Evolutionary conservation across 2,329 filamentous ascomycete genomes (phyloP), one percentile per base, ranked within the genome.

Genomic region (Bipolaris victoriae): DNA sequence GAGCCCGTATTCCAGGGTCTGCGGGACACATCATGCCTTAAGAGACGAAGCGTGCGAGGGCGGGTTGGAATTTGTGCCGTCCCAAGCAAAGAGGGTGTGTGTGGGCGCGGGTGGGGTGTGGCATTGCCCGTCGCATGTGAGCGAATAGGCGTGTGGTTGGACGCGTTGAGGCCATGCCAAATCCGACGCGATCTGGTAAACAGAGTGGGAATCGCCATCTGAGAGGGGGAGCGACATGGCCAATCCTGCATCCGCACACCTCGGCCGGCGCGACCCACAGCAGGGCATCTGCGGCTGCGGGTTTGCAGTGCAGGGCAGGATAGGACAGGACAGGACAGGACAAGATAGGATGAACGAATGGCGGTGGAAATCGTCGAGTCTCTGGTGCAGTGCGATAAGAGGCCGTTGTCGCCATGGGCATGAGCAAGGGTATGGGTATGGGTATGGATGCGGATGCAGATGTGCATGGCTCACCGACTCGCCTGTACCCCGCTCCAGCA

Each of bases 231-330:
- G 26, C 36, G 18, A 18, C 22, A 37, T 40, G 37, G 44, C 66
- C 64, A 65, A 61, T 58, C 57, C 60, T 64, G 62, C 64, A 61
- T 58, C 57, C 60, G 62, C 63, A 54, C 41, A 35, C 46, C 56
- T 52, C 49, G 43, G 57, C 46, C 37, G 40, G 52, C 49, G 56
- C 61, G 47, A 46, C 57, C 65, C 62, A 57, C 57, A 50, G 26
- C 45, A 44, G 59, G 60, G 53, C 58, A 55, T 45, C 64, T 65
- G 71, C 71, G 67, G 70, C 71, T 69, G 65, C 67, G 65, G 60
- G 70, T 68, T 66, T 69, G 67, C 63, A 68, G 66, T 68, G 67
- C 63, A 68, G 67, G 62, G 68, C 65, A 57, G 60, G 60, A 55
- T 54, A 61, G 18, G 13, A 6, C 22, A 24, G 6, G 20, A 7